Conservation (phyloP, 345 rosid genomes). For the Salix suchowensis region DNA sequence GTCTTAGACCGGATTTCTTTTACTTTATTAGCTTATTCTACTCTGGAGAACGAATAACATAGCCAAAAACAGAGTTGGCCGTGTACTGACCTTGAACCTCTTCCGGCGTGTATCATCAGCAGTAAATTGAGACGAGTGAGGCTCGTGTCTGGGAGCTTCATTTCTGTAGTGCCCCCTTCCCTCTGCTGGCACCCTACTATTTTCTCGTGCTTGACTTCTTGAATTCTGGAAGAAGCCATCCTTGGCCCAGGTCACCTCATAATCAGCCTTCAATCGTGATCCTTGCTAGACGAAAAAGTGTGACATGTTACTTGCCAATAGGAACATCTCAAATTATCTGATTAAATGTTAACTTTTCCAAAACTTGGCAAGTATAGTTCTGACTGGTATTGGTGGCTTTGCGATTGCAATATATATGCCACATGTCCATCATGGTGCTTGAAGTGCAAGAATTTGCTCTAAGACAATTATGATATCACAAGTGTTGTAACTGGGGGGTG, state of each 20-base stretch:
- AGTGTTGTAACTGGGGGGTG: no score
- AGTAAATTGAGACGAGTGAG: slow-evolving; percentile 26
- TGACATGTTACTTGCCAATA: slow-evolving; percentile 5
- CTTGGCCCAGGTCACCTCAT: slow-evolving; percentile 76
- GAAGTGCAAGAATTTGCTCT: no score
- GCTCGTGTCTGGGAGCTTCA: slow-evolving; percentile 38
- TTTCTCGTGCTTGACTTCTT: slow-evolving; percentile 43
- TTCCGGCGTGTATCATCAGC: slow-evolving; percentile 57
- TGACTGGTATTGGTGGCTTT: no score
- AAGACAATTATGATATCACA: no score
- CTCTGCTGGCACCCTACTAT: slow-evolving; percentile 25
- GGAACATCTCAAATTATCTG: background rate
- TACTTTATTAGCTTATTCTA: background rate
- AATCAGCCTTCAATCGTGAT: slow-evolving; percentile 70
- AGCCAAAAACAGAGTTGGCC: background rate
- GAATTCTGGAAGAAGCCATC: slow-evolving; percentile 60
- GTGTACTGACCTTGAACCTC: slow-evolving; percentile 69
- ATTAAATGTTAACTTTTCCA: no score
- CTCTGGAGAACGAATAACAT: background rate
- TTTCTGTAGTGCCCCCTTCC: slow-evolving; percentile 31
- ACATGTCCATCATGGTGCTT: no score
- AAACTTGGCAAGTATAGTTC: no score
- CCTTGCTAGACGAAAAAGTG: slow-evolving; percentile 60
- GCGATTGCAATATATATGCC: no score
- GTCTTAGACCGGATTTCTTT: background rate